Evolutionary conservation across 768 basidiomycete genomes (phyloP), one percentile per base, ranked within the genome.

Genomic region (Strobilomyces dryophilus): DNA sequence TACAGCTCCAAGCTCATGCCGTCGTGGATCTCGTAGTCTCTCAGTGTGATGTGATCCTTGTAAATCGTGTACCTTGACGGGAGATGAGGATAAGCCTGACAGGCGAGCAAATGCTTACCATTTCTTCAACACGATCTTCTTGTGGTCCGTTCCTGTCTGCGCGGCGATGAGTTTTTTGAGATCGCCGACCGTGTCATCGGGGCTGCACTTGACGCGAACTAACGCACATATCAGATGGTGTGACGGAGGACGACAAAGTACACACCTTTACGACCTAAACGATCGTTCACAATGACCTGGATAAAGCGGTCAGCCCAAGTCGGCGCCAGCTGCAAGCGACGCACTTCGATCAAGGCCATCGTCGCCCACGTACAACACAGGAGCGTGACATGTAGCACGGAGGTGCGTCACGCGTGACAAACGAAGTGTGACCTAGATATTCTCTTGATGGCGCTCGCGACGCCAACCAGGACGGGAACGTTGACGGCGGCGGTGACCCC

Each of bases 121-220:
- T 80, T 98, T 98, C 86, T 97, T 98, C 48, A 99, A 74, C 65
- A 85, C 81, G 53, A 99, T 95, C 81, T 95, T 98, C 32, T 70
- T 73, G 5, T 74, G 63, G 64, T 92, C 83, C 15, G 95, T 97
- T 49, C 97, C 97, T 0, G 83, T 97, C 71, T 99, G 97, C 0
- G 94, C 95, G 2, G 88, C 95, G 61, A 99, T 98, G 55, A 99
- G 85, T 70, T 88, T 89, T 80, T 98, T 98, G 57, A 99, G 78
- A 68, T 98, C 95, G 39, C 95, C 95, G 34, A 99, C 92, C 1
- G 97, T 98, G 68, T 99, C 97, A 14, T 95, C 86, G 5, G 92
- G 82, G 70, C 85, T 87, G 75, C 95, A 97, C 72, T 98, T 97
- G 65, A 98, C 92, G 59, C 92, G 88, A 55, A 97, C 95, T 97